phyloP scores from a whole-genome alignment of 345 rosid genomes.

The Firmiana major region DNA sequence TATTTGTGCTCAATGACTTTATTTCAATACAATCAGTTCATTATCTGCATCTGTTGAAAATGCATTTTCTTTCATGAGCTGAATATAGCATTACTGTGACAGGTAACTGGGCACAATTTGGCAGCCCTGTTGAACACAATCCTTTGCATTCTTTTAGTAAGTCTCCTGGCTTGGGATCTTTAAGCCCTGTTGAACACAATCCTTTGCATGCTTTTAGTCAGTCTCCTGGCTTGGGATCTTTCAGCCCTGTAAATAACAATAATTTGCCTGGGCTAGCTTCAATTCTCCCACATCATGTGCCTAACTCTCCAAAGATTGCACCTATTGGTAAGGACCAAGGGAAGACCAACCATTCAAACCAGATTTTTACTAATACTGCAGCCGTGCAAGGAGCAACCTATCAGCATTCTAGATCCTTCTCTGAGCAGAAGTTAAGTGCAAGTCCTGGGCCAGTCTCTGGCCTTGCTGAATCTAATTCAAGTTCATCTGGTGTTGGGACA shows the following conservation, averaged over 20 bases:
- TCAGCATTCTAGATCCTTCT: slow-evolving; percentile 50
- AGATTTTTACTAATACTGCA: slow-evolving; percentile 35
- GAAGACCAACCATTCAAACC: slow-evolving; percentile 46
- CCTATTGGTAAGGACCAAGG: slow-evolving; percentile 76
- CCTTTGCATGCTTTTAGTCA: slow-evolving; percentile 54
- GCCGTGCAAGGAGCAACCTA: slow-evolving; percentile 45
- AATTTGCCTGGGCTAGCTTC: slow-evolving; percentile 81
- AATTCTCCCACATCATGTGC: slow-evolving; percentile 56
- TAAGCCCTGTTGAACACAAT: slow-evolving; percentile 58
- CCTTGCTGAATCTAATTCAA: slow-evolving; percentile 50
- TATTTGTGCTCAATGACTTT: slow-evolving; percentile 8
- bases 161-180: slow-evolving; percentile 52
- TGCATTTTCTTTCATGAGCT: slow-evolving; percentile 8
- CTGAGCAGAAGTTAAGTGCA: slow-evolving; percentile 43
- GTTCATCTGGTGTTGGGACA: slow-evolving; percentile 54
- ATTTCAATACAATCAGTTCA: neutral
- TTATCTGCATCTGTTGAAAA: neutral
- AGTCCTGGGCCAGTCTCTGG: slow-evolving; percentile 44
- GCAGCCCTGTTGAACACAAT: slow-evolving; percentile 67
- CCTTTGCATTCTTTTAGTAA: slow-evolving; percentile 55
- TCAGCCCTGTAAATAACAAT: slow-evolving; percentile 50
- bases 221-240: slow-evolving; percentile 52
- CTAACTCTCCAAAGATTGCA: slow-evolving; percentile 61
- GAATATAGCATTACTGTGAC: slow-evolving; percentile 21
- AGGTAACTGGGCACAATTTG: slow-evolving; percentile 76